Base-by-base conservation (phyloP, 2,329 filamentous ascomycete genomes). In the Podosphaera fusca region DNA sequence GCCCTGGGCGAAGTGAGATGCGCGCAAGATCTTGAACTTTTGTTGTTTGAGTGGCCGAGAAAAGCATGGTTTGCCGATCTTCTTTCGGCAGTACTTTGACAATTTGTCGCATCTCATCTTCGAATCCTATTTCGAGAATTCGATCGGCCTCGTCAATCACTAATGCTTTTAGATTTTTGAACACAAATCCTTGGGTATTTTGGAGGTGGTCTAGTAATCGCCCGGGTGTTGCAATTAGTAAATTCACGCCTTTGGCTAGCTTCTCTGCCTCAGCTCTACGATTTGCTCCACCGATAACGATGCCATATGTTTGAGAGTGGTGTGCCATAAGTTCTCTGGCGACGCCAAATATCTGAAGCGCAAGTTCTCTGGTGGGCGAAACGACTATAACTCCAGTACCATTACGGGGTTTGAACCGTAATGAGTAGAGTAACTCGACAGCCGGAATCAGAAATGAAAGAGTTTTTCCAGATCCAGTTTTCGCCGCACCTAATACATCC, bases 91-190 rank as follows among this genome's bases (percentile, higher is more conserved):
- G 73, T 57, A 96, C 92, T 75, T 94, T 94, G 70, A 96, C 83
- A 63, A 98, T 95, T 69, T 94, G 84, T 61, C 87, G 79, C 85
- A 98, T 95, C 72, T 98, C 92, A 67, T 96, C 92, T 70, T 98
- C 92, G 75, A 98, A 98, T 64, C 92, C 90, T 60, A 95, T 87
- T 72, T 98, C 92, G 50, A 98, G 74, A 61, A 98, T 95, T 53
- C 92, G 83, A 69, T 98, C 92, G 21, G 92, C 92, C 72, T 98
- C 92, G 65, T 98, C 92, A 63, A 96, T 95, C 63, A 98, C 80
- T 40, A 98, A 75, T 1, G 87, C 85, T 70, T 89, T 88, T 64
- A 95, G 72, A 70, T 95, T 95, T 75, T 94, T 94, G 77, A 87
- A 95, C 0, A 82, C 74, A 62, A 96, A 96, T 29, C 83, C 82